A percentile compares a stretch with the other conserved stretches of the same genome.
Conservation (phyloP, 2,329 filamentous ascomycete genomes). For the Neophaeococcomyces mojaviensis region DNA sequence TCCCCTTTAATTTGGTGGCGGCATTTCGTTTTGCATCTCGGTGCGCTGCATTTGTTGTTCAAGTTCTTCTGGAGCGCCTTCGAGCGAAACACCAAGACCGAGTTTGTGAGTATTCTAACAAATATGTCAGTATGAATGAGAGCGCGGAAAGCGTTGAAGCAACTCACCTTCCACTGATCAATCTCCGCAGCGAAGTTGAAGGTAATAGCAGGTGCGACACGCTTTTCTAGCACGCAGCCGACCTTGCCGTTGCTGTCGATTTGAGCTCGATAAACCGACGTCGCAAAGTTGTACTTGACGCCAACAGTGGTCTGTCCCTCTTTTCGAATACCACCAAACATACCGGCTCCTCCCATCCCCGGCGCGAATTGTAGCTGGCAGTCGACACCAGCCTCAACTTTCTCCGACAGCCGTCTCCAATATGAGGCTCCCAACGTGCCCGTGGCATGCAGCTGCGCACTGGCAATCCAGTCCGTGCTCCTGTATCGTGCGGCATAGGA, state of each 20-base stretch:
- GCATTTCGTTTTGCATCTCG: slow-evolving; percentile 26
- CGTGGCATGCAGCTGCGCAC: slow-evolving; percentile 79
- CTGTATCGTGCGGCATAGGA: slow-evolving; percentile 92
- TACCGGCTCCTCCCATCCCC: slow-evolving; percentile 51
- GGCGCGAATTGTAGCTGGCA: slow-evolving; percentile 78
- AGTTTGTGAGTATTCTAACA: slow-evolving; percentile 86
- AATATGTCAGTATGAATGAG: slow-evolving; percentile 9
- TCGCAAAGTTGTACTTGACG: slow-evolving; percentile 96
- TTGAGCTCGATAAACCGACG: slow-evolving; percentile 91
- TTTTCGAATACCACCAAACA: slow-evolving; percentile 73
- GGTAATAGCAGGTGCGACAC: slow-evolving; percentile 82
- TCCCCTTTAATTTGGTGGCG: slow-evolving; percentile 42
- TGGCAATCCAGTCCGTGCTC: slow-evolving; percentile 84
- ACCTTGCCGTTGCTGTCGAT: slow-evolving; percentile 93
- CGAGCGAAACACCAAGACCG: slow-evolving; percentile 86
- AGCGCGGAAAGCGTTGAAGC: slow-evolving; percentile 1
- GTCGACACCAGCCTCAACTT: slow-evolving; percentile 92
- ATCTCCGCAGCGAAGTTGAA: slow-evolving; percentile 95
- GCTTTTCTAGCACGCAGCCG: slow-evolving; percentile 88
- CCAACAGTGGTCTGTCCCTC: slow-evolving; percentile 88
- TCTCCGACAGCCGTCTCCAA: slow-evolving; percentile 88
- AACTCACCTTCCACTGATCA: slow-evolving; percentile 84
- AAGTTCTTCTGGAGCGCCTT: slow-evolving; percentile 74
- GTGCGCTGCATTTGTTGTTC: slow-evolving; percentile 50
- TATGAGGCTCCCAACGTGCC: slow-evolving; percentile 85